Conservation (phyloP, 2,329 filamentous ascomycete genomes). For the Raffaelea ambrosiae region DNA sequence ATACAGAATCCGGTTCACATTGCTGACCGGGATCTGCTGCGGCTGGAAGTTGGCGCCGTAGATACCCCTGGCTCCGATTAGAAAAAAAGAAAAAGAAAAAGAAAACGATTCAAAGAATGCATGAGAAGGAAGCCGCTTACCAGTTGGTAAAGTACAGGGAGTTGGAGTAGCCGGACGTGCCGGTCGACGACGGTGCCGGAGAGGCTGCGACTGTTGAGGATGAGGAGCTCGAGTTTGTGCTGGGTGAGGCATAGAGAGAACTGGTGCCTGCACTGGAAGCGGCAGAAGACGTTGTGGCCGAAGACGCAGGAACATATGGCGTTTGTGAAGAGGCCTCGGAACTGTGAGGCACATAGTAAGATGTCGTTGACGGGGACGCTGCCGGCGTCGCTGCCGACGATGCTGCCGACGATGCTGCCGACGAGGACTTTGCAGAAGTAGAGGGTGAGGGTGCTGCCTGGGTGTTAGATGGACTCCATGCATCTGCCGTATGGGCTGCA, state of each 20-base stretch:
- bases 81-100: too few relatives aligned
- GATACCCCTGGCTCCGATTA: too few relatives aligned
- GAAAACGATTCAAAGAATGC: background rate
- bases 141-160: constrained; percentile 48
- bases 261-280: background rate
- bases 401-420: too few relatives aligned
- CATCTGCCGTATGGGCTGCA: background rate
- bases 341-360: too few relatives aligned
- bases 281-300: background rate
- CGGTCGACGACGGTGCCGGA: constrained; percentile 4
- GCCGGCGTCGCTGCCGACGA: background rate
- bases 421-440: too few relatives aligned
- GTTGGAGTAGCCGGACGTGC: constrained; percentile 21
- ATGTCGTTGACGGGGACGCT: background rate
- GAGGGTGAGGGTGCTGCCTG: background rate
- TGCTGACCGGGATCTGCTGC: constrained; percentile 55
- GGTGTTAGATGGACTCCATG: too few relatives aligned
- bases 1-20: constrained; percentile 68
- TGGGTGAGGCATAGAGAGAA: background rate
- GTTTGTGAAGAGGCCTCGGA: too few relatives aligned
- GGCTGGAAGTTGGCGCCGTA: constrained; percentile 47
- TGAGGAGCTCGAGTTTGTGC: background rate
- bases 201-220: background rate
- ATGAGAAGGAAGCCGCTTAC: constrained; percentile 21
- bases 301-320: background rate